Percentiles rank a stretch among this genome's conserved stretches.
phyloP scores from a whole-genome alignment of 2,329 filamentous ascomycete species.

The Fusarium abutilonis region DNA sequence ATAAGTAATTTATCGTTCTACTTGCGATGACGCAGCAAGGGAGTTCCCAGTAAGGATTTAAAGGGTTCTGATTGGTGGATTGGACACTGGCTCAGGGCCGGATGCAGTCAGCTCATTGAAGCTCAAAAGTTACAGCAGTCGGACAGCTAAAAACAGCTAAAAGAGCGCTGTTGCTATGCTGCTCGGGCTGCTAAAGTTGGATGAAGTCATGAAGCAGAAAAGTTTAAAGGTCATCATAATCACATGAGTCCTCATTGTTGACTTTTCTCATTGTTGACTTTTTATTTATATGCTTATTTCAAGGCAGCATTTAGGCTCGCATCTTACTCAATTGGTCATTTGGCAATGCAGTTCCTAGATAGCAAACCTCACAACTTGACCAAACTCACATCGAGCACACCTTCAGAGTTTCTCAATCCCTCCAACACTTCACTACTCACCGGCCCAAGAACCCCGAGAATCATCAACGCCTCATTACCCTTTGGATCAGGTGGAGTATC shows the following conservation, averaged over 20 bases:
- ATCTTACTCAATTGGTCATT: too few species aligned
- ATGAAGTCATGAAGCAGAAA: constrained; percentile 33
- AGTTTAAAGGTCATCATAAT: neutral
- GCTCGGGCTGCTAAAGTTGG: constrained; percentile 6
- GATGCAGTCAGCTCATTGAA: constrained; percentile 22
- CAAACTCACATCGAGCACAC: constrained; percentile 65
- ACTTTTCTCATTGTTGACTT: too few species aligned
- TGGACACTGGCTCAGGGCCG: constrained; percentile 18
- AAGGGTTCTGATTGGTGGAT: constrained; percentile 13
- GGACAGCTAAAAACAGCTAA: neutral
- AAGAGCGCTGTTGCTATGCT: neutral
- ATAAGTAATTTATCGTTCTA: constrained; percentile 10
- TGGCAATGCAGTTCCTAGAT: too few species aligned
- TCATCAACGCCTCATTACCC: constrained; percentile 80
- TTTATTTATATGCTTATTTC: neutral
- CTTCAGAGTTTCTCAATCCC: constrained; percentile 60
- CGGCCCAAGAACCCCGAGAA: constrained; percentile 75
- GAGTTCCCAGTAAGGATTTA: constrained; percentile 3
- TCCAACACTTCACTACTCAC: constrained; percentile 67
- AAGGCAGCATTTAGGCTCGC: too few species aligned
- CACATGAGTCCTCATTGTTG: neutral
- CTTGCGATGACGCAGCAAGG: constrained; percentile 34
- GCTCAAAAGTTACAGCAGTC: constrained; percentile 6
- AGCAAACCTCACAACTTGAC: constrained; percentile 53
- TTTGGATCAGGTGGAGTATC: constrained; percentile 42